Conservation (phyloP, 2,329 filamentous ascomycete genomes). For the Arthrinium puccinioides region DNA sequence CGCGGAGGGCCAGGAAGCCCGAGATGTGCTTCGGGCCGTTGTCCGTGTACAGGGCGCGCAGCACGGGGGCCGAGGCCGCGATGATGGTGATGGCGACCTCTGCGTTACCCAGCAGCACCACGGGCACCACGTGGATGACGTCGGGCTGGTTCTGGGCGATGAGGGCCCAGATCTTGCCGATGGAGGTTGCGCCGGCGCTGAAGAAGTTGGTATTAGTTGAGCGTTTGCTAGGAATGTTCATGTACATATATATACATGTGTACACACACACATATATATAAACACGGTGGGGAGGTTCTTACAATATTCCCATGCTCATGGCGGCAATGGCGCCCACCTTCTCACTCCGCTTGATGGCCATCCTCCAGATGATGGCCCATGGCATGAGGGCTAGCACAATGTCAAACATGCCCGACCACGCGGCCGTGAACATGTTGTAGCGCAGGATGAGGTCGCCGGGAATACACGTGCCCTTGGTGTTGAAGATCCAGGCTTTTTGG, state of each 20-base stretch:
- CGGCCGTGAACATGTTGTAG: constrained; percentile 23
- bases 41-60: constrained; percentile 22
- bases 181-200: constrained; percentile 15
- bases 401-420: constrained; percentile 18
- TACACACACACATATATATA: too few relatives aligned
- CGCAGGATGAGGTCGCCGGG: too few relatives aligned
- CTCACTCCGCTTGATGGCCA: constrained; percentile 20
- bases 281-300: constrained; percentile 1
- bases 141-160: background rate
- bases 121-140: constrained; percentile 10
- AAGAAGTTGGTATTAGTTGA: constrained; percentile 3
- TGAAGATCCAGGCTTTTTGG: constrained; percentile 19
- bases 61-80: constrained; percentile 23
- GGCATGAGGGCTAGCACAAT: constrained; percentile 20
- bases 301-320: constrained; percentile 22
- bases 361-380: constrained; percentile 20
- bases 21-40: too few relatives aligned
- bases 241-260: too few relatives aligned
- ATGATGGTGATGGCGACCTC: constrained; percentile 20
- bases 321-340: constrained; percentile 21
- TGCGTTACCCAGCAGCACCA: constrained; percentile 20
- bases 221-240: background rate
- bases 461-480: too few relatives aligned
- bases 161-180: constrained; percentile 14
- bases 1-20: too few relatives aligned